phyloP scores from a whole-genome alignment of 2,329 filamentous ascomycete genomes.

The Penicillium sp. region DNA sequence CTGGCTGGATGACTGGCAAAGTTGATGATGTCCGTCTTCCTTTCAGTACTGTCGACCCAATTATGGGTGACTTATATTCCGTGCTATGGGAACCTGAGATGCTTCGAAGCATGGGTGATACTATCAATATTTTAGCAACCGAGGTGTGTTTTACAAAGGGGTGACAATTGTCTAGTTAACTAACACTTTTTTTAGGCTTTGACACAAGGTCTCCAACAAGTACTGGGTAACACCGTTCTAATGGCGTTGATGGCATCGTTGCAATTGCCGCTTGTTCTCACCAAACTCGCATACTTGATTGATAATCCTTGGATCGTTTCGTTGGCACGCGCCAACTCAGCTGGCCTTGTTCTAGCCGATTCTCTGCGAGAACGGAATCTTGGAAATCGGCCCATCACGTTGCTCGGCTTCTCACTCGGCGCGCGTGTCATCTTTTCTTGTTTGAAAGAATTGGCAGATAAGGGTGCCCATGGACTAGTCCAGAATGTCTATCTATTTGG shows the following conservation, averaged over 20 bases:
- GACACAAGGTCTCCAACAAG: conserved; percentile 92
- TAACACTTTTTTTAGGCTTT: conserved; percentile 64
- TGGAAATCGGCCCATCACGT: conserved; percentile 84
- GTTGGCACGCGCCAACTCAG: conserved; percentile 80
- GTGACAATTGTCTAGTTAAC: conserved; percentile 3
- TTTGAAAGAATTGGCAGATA: conserved; percentile 78
- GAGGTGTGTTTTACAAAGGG: conserved; percentile 61
- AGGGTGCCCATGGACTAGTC: conserved; percentile 79
- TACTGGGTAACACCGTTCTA: conserved; percentile 85
- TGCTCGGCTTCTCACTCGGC: conserved; percentile 92
- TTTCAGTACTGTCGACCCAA: conserved; percentile 91
- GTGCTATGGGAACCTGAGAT: conserved; percentile 98
- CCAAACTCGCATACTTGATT: conserved; percentile 92
- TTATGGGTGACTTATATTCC: conserved; percentile 98
- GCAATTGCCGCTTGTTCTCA: conserved; percentile 85
- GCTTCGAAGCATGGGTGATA: conserved; percentile 96
- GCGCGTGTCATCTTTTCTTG: conserved; percentile 91
- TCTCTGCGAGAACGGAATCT: conserved; percentile 89
- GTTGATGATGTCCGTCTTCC: conserved; percentile 94
- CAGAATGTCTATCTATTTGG: conserved; percentile 97
- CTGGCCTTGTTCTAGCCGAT: conserved; percentile 89
- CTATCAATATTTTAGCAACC: conserved; percentile 95
- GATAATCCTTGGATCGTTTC: conserved; percentile 99
- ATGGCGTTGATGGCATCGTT: conserved; percentile 88
- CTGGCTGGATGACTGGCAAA: conserved; percentile 98